phyloP scores from a whole-genome alignment of 352 stramenopile species.

The Aphanomyces cochlioides region DNA sequence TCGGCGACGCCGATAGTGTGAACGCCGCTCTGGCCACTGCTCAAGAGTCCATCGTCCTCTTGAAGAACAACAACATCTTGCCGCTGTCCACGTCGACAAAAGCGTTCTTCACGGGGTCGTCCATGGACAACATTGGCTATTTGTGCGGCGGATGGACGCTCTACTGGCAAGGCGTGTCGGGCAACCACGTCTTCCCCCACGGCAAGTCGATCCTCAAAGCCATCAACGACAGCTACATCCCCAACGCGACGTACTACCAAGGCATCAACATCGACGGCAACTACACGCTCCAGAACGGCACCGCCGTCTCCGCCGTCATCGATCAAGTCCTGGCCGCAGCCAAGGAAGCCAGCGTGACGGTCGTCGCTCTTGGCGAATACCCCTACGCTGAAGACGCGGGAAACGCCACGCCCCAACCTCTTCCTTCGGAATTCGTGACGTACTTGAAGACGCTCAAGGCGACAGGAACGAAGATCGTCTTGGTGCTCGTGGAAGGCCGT shows the following conservation, averaged over 20 bases:
- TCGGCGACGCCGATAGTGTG: not conserved
- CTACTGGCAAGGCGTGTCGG: conserved; percentile 38
- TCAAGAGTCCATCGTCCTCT: conserved; percentile 31
- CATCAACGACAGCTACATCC: conserved; percentile 30
- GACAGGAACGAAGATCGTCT: conserved; percentile 53
- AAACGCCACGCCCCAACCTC: conserved; percentile 45
- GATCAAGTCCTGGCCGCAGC: conserved; percentile 31
- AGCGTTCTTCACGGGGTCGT: conserved; percentile 35
- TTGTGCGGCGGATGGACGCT: conserved; percentile 42
- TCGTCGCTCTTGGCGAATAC: conserved; percentile 34
- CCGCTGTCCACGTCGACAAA: conserved; percentile 12
- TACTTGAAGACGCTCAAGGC: conserved; percentile 43
- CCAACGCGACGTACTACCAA: conserved; percentile 38
- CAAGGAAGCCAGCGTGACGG: conserved; percentile 36
- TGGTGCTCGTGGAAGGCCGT: conserved; percentile 67
- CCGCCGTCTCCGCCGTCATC: conserved; percentile 24
- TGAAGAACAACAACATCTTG: conserved; percentile 32
- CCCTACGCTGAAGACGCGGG: conserved; percentile 56
- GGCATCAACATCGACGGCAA: conserved; percentile 35
- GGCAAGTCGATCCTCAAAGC: conserved; percentile 38
- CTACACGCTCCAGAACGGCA: conserved; percentile 32
- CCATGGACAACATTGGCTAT: conserved; percentile 38
- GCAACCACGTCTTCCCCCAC: conserved; percentile 39
- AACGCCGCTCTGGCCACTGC: conserved; percentile 8
- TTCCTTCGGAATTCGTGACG: conserved; percentile 47